Conservation (phyloP, 371 early-diverging fungal species). For the Globomyces sp. region DNA sequence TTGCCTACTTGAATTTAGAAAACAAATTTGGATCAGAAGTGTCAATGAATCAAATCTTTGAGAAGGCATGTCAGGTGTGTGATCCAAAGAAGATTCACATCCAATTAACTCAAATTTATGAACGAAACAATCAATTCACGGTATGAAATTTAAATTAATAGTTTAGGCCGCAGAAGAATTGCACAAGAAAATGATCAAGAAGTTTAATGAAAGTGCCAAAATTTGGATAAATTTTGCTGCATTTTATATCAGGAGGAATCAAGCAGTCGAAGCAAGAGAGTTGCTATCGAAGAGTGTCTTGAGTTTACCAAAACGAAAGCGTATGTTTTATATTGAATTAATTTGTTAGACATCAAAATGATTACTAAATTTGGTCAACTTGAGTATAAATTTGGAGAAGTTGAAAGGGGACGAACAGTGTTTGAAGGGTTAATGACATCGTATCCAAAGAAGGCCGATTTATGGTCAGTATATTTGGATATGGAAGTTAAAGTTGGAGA, state of each 20-base stretch:
- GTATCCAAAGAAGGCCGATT: slow-evolving; percentile 89
- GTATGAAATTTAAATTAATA: slow-evolving; percentile 33
- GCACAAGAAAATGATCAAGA: slow-evolving; percentile 73
- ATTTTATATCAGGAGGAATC: slow-evolving; percentile 68
- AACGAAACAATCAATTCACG: slow-evolving; percentile 72
- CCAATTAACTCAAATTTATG: slow-evolving; percentile 85
- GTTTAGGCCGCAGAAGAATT: slow-evolving; percentile 58
- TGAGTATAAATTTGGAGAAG: slow-evolving; percentile 91
- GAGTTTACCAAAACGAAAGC: slow-evolving; percentile 87
- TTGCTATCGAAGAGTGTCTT: slow-evolving; percentile 75
- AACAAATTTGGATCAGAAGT: slow-evolving; percentile 85
- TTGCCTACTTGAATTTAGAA: slow-evolving; percentile 92
- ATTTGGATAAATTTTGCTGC: slow-evolving; percentile 85
- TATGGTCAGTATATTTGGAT: slow-evolving; percentile 94
- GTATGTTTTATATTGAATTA: slow-evolving; percentile 37
- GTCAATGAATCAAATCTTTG: slow-evolving; percentile 73
- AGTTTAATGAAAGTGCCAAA: slow-evolving; percentile 83
- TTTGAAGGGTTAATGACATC: slow-evolving; percentile 90
- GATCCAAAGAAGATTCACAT: slow-evolving; percentile 86
- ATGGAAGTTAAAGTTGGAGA: slow-evolving; percentile 85
- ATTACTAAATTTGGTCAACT: slow-evolving; percentile 90
- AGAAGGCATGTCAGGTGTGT: slow-evolving; percentile 75
- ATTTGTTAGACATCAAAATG: slow-evolving; percentile 60
- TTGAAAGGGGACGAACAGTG: slow-evolving; percentile 93
- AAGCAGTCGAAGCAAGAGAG: slow-evolving; percentile 74